Base-by-base conservation (phyloP, 352 stramenopile species). In the Globisporangium echinulatum region DNA sequence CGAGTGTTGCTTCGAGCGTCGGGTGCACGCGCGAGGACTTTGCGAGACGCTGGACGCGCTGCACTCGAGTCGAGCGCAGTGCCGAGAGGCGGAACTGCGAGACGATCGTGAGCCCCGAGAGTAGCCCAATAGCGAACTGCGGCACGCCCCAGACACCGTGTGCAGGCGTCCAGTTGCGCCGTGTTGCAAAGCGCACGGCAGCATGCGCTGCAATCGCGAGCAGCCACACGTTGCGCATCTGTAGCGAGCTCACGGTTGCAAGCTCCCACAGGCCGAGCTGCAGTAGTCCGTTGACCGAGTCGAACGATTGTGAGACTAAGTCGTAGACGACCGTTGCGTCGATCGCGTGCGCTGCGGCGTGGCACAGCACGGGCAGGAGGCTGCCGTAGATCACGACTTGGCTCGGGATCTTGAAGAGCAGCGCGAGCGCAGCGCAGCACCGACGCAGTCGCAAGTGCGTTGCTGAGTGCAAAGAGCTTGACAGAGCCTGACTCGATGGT, bases 121-220 rank as follows among this genome's bases (percentile, higher is more conserved):
- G 49, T 6, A 72, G 52, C 15, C 38, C 68, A 39, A 75, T 55
- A 0, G 61, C 59, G 40, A 71, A 69, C 38, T 72, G 65, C 7
- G 65, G 62, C 6, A 70, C 56, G 0, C 62, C 58, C 5, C n/a
- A 54, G 15, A 75, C 38, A 3, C 68, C 66, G 19, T 58, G 44
- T 0, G 46, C 43, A 4, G 68, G 56, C 13, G 47, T 37, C 62
- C 62, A 66, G 0, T 36, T 63, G 13, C 49, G 38, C 8, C 65
- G n/a, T 11, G 40, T 47, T 4, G 62, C 52, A 15, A 57, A 42
- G 6, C 66, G 17, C n/a, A 39, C 43, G 3, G 58, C 53, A 13
- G 54, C 39, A 6, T 8, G 49, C 33, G 59, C 64, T 8, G 67
- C n/a, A 3, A 46, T 48, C 9, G 54, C 53, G 1, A 74, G 42